Conservation (phyloP, 208 protist species). For the Leishmania guyanensis region DNA sequence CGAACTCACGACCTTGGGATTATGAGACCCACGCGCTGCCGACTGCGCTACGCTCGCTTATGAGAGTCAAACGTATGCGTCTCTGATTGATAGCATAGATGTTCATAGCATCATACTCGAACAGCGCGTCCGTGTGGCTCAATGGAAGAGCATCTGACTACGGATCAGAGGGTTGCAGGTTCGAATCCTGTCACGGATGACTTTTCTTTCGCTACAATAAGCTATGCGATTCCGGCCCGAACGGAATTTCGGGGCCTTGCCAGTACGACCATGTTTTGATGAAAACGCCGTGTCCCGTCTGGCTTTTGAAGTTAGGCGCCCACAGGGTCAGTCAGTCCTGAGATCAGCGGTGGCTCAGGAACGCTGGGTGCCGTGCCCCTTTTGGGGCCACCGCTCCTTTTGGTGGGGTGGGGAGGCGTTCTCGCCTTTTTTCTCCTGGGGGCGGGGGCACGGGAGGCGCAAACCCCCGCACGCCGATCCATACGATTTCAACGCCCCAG, state of each 20-base stretch:
- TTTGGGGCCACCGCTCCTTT: not conserved
- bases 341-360: not conserved
- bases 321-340: not conserved
- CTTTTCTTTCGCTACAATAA: conserved; percentile 2
- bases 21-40: conserved; percentile 96
- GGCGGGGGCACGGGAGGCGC: too few species aligned
- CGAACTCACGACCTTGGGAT: conserved; percentile 95
- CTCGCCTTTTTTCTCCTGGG: too few species aligned
- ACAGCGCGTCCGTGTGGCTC: conserved; percentile 69
- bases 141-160: conserved; percentile 92
- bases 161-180: conserved; percentile 90
- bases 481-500: not conserved
- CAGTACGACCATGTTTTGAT: not conserved
- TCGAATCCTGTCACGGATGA: conserved; percentile 89
- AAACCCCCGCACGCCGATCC: not conserved
- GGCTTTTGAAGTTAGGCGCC: not conserved
- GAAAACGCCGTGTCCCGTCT: not conserved
- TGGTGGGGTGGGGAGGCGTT: too few species aligned
- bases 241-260: too few species aligned
- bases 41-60: conserved; percentile 91
- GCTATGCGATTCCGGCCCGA: too few species aligned
- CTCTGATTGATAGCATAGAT: too few species aligned
- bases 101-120: too few species aligned
- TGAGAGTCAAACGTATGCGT: too few species aligned
- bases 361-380: not conserved